Evolutionary conservation across 2,329 filamentous ascomycete genomes (phyloP), one percentile per base, ranked within the genome.

Genomic region (Trichoderma asperellum): DNA sequence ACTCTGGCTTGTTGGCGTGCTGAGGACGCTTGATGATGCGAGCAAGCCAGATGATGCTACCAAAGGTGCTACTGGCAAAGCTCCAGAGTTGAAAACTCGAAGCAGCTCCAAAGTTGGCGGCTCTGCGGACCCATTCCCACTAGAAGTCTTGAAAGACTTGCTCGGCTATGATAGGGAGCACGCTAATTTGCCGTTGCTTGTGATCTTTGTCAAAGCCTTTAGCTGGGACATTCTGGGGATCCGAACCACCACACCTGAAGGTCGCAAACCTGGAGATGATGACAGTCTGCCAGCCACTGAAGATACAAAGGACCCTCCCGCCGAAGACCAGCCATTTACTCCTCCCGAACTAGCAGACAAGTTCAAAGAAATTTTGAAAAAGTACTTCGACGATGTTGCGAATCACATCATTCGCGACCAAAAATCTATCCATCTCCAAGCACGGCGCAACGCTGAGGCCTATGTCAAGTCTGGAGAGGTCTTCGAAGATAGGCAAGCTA

Each of bases 401-500:
- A 84, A 87, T 18, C 96, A 98, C 76, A 86, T 99, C 35, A 79
- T 94, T 35, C 91, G 92, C n/a, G 94, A 98, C 75, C 96, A 99
- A 78, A 96, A 97, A 79, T 91, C 92, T 52, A 90, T 99, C 52
- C 88, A 90, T 65, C 89, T 88, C 32, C 96, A 99, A 81, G 93
- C 92, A 66, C 92, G 94, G 72, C 94, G 95, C 74, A 99, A 99
- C 80, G 95, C 96, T 0, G 96, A 99, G 80, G 96, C 95, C 6
- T 99, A 99, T 75, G 95, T 99, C 75, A 97, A 97, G 77, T 98
- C 96, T 47, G 96, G 96, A 2, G 96, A 99, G 77, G 95, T 99
- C 5, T 98, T 99, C 73, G 96, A 99, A 78, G 96, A 99, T 76
- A 91, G 96, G 62, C 96, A 99, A 78, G 89, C 94, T 66, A 98